A percentile compares a stretch with the other conserved stretches of the same genome.
Conservation (phyloP, 805 yeast species). For the Alloascoidea africana region DNA sequence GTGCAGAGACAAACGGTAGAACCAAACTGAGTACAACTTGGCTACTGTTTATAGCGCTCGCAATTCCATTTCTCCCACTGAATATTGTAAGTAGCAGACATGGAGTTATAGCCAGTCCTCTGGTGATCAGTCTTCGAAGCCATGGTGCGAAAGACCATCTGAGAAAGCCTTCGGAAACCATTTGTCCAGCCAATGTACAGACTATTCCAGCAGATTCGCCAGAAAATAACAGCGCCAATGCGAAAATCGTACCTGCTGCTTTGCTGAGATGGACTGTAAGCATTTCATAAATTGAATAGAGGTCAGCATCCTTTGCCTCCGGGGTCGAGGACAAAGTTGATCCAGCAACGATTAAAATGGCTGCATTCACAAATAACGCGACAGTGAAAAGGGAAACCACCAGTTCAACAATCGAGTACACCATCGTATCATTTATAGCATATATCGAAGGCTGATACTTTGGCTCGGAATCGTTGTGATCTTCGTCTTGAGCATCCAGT, state of each 20-base stretch:
- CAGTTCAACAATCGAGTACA: slow-evolving; percentile 69
- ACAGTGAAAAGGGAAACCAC: slow-evolving; percentile 71
- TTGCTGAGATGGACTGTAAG: slow-evolving; percentile 58
- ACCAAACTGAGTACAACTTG: slow-evolving; percentile 75
- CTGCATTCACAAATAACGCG: slow-evolving; percentile 85
- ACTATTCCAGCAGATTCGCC: slow-evolving; percentile 96
- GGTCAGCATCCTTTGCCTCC: slow-evolving; percentile 63
- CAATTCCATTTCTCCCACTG: slow-evolving; percentile 72
- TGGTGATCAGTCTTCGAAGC: slow-evolving; percentile 60
- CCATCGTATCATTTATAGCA: slow-evolving; percentile 69
- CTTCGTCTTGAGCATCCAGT: slow-evolving; percentile 5
- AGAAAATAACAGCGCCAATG: slow-evolving; percentile 72
- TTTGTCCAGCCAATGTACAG: slow-evolving; percentile 87
- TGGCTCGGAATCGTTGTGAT: slow-evolving; percentile 19
- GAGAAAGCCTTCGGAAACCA: slow-evolving; percentile 83
- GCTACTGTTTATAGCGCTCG: slow-evolving; percentile 54
- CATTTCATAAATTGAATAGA: slow-evolving; percentile 65
- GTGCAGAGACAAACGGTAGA: slow-evolving; percentile 80
- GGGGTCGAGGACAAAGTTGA: slow-evolving; percentile 54
- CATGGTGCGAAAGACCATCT: slow-evolving; percentile 74
- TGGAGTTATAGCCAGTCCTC: slow-evolving; percentile 76
- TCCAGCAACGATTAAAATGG: slow-evolving; percentile 84
- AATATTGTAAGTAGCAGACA: slow-evolving; percentile 59
- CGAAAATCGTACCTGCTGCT: slow-evolving; percentile 81
- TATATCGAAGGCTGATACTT: slow-evolving; percentile 57